phyloP scores from a whole-genome alignment of 129 eudicot genomes.

The Tagetes patula region DNA sequence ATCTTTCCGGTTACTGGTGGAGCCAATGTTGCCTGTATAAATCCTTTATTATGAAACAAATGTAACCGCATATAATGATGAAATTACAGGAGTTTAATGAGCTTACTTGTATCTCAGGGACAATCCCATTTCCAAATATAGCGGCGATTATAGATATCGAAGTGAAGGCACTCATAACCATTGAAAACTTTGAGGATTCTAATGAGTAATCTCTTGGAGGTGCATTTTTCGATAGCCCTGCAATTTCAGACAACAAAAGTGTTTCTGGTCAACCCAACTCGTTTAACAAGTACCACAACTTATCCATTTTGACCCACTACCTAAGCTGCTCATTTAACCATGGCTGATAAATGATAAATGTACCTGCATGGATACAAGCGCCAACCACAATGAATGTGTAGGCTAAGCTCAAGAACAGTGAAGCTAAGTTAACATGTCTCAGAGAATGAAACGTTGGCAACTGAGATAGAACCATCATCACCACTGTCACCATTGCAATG shows the following conservation, averaged over 20 bases:
- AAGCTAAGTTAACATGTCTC: conserved; percentile 78
- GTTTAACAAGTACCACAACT: neutral
- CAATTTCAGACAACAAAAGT: neutral
- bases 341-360: neutral
- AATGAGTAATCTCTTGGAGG: conserved; percentile 85
- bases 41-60: neutral
- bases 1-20: conserved; percentile 78
- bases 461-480: conserved; percentile 84
- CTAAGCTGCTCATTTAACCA: conserved; percentile 2
- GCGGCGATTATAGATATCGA: conserved; percentile 93
- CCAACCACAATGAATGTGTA: conserved; percentile 75
- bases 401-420: conserved; percentile 74
- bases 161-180: conserved; percentile 70
- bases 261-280: neutral
- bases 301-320: neutral
- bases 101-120: conserved; percentile 65
- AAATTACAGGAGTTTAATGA: neutral
- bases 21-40: conserved; percentile 87
- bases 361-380: conserved; percentile 84
- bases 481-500: conserved; percentile 83
- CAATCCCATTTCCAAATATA: conserved; percentile 84
- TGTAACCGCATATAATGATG: neutral
- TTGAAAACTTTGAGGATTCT: conserved; percentile 45
- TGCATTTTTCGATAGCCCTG: conserved; percentile 63
- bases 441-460: conserved; percentile 90